Evolutionary conservation across 208 protist genomes (phyloP).

Genomic region (Trypanosoma grayi): DNA sequence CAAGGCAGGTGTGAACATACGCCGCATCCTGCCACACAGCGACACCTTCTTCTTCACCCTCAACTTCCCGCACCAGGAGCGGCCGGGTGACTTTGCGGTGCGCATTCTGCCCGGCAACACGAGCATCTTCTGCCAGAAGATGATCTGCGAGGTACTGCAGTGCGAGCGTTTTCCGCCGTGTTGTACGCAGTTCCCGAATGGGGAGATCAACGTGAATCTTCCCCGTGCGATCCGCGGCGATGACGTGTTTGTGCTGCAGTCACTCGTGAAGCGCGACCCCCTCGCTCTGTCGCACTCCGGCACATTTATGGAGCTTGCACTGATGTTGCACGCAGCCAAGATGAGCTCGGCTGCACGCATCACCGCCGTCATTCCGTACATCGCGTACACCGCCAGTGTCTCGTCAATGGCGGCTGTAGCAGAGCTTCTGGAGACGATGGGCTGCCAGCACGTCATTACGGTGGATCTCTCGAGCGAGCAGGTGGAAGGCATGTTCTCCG

Average conservation of each 20-base stretch:
- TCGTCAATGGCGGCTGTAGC: constrained; percentile 89
- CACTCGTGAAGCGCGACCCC: constrained; percentile 66
- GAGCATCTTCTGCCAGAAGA: constrained; percentile 64
- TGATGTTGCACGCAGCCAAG: constrained; percentile 84
- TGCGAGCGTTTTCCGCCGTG: constrained; percentile 45
- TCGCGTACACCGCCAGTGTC: constrained; percentile 90
- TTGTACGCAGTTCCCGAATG: constrained; percentile 78
- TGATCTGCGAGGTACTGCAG: constrained; percentile 79
- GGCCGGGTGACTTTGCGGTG: constrained; percentile 59
- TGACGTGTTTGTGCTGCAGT: constrained; percentile 96
- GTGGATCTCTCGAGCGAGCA: constrained; percentile 91
- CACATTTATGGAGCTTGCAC: constrained; percentile 90
- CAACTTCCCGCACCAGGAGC: constrained; percentile 60
- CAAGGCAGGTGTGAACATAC: constrained; percentile 41
- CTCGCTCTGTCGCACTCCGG: constrained; percentile 86
- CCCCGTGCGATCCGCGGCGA: constrained; percentile 89
- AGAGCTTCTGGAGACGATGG: constrained; percentile 88
- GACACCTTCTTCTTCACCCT: constrained; percentile 80
- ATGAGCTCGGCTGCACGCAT: constrained; percentile 80
- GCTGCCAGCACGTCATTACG: constrained; percentile 89
- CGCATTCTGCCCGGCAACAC: constrained; percentile 67
- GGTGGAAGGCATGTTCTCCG: constrained; percentile 94
- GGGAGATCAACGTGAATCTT: constrained; percentile 83
- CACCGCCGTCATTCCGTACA: constrained; percentile 94
- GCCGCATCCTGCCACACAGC: constrained; percentile 70